These are phyloP conservation scores for Oxytropis ochrocephala DNA, from an alignment of 306 rosid genomes.

Conservation along the genomic window DNA sequence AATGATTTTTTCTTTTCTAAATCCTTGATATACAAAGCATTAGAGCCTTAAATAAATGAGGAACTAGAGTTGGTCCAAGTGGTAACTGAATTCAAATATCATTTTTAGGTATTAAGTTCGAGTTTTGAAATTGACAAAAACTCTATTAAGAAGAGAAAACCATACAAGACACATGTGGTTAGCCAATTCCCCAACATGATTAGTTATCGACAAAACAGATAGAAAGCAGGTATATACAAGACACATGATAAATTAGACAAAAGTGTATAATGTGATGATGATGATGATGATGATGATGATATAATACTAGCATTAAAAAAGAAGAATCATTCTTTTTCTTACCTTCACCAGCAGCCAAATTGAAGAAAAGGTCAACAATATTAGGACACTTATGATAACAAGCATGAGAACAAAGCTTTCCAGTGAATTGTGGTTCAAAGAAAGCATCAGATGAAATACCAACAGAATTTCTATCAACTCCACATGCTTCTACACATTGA, in stretches of 20 bases:
- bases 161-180: too few relatives aligned
- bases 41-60: too few relatives aligned
- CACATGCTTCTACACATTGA: slow-evolving; percentile 58
- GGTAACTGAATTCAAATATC: too few relatives aligned
- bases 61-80: too few relatives aligned
- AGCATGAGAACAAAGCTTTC: slow-evolving; percentile 57
- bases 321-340: slow-evolving; percentile 2
- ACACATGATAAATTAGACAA: not conserved
- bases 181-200: too few relatives aligned
- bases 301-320: not conserved
- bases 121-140: too few relatives aligned
- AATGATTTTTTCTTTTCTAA: too few relatives aligned
- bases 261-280: not conserved
- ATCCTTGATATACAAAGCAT: not conserved
- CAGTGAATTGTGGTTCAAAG: slow-evolving; percentile 65
- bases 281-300: not conserved
- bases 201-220: too few relatives aligned
- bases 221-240: too few relatives aligned
- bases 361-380: slow-evolving; percentile 67
- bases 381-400: slow-evolving; percentile 73
- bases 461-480: slow-evolving; percentile 60
- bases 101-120: too few relatives aligned
- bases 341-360: slow-evolving; percentile 79
- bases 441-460: slow-evolving; percentile 82
- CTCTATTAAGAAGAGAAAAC: too few relatives aligned